Base-by-base conservation (phyloP, 2,329 filamentous ascomycete genomes). In the Myriosclerotinia duriaeana region DNA sequence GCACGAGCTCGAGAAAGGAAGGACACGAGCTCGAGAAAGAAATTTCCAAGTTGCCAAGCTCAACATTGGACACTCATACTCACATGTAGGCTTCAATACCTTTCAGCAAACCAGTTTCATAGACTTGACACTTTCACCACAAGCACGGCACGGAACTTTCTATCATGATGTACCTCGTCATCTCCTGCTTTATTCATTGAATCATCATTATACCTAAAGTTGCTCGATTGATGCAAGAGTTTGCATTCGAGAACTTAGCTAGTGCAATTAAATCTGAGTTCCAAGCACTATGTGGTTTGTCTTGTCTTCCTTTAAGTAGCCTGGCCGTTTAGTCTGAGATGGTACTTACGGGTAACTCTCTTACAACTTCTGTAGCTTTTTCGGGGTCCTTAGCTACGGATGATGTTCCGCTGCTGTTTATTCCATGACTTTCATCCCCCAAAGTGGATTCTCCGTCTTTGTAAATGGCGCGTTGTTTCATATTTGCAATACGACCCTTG, bases 271-370 rank as follows among this genome's bases (percentile, higher is more conserved):
- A 12, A 56, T 50, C 17, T 20, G 30, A 7, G 12, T 38, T 53
- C 20, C 30, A 64, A 15, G 14, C 22, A 34, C 38, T 2, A 3
- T 36, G 40, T 34, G 26, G 17, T 20, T 11, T 56, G 56, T 22
- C 30, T 17, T 20, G 44, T 42, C 22, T 54, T 17, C 34, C 26
- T 5, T 7, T 3, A 2, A 1, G 6, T 20, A 44, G 12, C n/a
- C 42, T 20, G 15, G 11, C 5, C 44, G 20, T 55, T 58, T 42
- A 70, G 26, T 64, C 65, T 22, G 67, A 68, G 48, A 70, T 65
- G 17, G 67, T 69, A 53, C 46, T 52, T 46, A 42, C 53, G 17
- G 64, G 58, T n/a, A 67, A 53, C 22, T 65, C 66, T 54, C 36
- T 42, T 8, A 68, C 60, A 36, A n/a, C 63, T 14, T 64, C 56